These are phyloP conservation scores for Linanthus parryae DNA, from an alignment of 148 eudicot genomes.

Conservation along the genomic window DNA sequence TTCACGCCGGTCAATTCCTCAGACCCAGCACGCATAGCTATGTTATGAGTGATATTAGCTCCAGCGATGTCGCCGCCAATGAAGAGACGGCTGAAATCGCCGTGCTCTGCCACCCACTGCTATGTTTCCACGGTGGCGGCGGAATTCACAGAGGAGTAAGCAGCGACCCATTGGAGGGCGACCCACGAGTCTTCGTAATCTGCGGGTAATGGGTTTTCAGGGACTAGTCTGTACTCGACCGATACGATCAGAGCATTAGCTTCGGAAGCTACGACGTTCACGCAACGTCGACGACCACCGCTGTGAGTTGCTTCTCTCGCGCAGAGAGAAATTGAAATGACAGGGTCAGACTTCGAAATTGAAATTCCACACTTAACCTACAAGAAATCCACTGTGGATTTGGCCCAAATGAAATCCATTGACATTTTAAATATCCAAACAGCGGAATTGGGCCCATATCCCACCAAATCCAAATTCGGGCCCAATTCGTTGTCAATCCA, in stretches of 20 bases:
- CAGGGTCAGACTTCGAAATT: too few relatives aligned
- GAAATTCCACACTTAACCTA: too few relatives aligned
- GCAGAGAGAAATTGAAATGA: too few relatives aligned
- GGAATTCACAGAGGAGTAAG: constrained; percentile 1
- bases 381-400: too few relatives aligned
- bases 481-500: too few relatives aligned
- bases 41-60: constrained; percentile 43
- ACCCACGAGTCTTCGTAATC: constrained; percentile 27
- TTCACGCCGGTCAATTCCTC: constrained; percentile 18
- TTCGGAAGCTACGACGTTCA: constrained; percentile 11
- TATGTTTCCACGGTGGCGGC: constrained; percentile 8
- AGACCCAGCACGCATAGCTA: constrained; percentile 28
- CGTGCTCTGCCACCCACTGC: constrained; percentile 28
- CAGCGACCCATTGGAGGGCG: constrained; percentile 20
- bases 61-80: constrained; percentile 58
- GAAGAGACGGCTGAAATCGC: constrained; percentile 27
- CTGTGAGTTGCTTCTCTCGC: too few relatives aligned
- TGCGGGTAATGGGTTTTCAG: constrained; percentile 27
- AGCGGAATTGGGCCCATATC: too few relatives aligned
- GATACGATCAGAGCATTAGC: constrained; percentile 20
- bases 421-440: too few relatives aligned
- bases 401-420: too few relatives aligned
- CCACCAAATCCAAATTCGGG: too few relatives aligned
- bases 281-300: too few relatives aligned
- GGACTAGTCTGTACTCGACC: constrained; percentile 34